A percentile compares a stretch with the other conserved stretches of the same genome.
Conservation (phyloP, 805 yeast genomes). For the Kluyveromyces wickerhamii region DNA sequence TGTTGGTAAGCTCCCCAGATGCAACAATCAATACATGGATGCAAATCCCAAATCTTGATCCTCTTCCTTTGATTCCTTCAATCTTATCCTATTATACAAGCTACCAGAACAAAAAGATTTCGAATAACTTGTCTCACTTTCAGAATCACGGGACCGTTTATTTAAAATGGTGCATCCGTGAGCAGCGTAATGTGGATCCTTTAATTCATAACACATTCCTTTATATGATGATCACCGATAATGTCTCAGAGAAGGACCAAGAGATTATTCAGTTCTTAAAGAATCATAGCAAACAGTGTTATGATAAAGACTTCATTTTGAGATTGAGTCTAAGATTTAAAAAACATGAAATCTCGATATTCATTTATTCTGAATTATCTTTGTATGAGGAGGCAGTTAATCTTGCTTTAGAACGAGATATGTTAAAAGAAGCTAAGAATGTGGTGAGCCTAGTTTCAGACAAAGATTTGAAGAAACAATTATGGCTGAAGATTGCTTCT, state of each 20-base stretch:
- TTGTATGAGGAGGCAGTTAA: constrained; percentile 75
- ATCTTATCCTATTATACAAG: constrained; percentile 58
- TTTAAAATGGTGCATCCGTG: constrained; percentile 45
- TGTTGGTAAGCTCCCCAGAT: constrained; percentile 60
- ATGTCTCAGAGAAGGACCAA: constrained; percentile 34
- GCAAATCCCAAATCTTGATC: constrained; percentile 42
- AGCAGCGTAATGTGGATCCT: constrained; percentile 35
- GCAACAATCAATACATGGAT: constrained; percentile 77
- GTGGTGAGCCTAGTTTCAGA: constrained; percentile 28
- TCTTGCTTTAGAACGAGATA: constrained; percentile 58
- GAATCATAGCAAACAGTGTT: constrained; percentile 32
- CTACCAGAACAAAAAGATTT: constrained; percentile 15
- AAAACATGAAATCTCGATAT: constrained; percentile 58
- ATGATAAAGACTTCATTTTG: constrained; percentile 67
- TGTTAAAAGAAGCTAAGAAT: constrained; percentile 20
- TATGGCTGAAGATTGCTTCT: constrained; percentile 60
- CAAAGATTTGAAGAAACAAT: constrained; percentile 48
- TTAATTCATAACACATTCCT: constrained; percentile 64
- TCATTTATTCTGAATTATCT: constrained; percentile 58
- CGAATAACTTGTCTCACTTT: constrained; percentile 8
- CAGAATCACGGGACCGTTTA: constrained; percentile 63
- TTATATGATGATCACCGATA: constrained; percentile 49
- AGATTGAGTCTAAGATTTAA: constrained; percentile 59
- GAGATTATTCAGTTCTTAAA: constrained; percentile 45
- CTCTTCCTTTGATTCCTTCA: constrained; percentile 65